Percentiles rank a stretch among this genome's conserved stretches.
Conservation (phyloP, 1,284 basidiomycete genomes). For the Ceratobasidium sp. region DNA sequence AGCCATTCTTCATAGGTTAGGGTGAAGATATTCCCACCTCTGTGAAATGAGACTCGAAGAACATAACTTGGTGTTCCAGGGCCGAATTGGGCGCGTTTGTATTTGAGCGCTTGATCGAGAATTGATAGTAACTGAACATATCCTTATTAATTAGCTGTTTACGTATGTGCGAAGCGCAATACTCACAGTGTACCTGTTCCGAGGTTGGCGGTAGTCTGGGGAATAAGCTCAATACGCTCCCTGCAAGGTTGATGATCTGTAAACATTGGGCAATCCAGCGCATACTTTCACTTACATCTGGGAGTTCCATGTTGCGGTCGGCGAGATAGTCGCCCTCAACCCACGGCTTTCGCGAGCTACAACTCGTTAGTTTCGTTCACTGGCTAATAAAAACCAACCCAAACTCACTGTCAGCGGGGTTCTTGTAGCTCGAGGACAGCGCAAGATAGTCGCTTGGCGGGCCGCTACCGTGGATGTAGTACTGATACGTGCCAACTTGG, state of each 20-base stretch:
- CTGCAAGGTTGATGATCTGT: neutral
- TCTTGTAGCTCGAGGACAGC: constrained; percentile 68
- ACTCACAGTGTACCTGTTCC: constrained; percentile 68
- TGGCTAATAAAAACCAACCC: neutral
- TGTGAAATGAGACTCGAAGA: constrained; percentile 77
- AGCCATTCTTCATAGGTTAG: neutral
- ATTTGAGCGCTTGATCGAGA: constrained; percentile 63
- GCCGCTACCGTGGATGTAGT: constrained; percentile 69
- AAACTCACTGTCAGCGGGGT: constrained; percentile 65
- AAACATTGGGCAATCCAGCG: neutral
- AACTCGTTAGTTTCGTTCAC: neutral
- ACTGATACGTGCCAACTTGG: constrained; percentile 44
- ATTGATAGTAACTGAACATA: too few relatives aligned
- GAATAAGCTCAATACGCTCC: constrained; percentile 64
- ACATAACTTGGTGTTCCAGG: constrained; percentile 69
- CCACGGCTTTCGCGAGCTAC: constrained; percentile 63
- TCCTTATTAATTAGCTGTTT: too few relatives aligned
- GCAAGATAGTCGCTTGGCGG: constrained; percentile 67
- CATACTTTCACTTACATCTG: constrained; percentile 3
- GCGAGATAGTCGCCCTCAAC: constrained; percentile 67
- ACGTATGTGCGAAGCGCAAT: too few relatives aligned
- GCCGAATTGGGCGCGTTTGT: constrained; percentile 68
- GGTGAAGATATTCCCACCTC: constrained; percentile 60
- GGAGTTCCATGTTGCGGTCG: constrained; percentile 48
- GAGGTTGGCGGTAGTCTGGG: constrained; percentile 69